Evolutionary conservation across 805 yeast species (phyloP), one percentile per base, ranked within the genome.

Genomic region (Hanseniaspora mollemarum): DNA sequence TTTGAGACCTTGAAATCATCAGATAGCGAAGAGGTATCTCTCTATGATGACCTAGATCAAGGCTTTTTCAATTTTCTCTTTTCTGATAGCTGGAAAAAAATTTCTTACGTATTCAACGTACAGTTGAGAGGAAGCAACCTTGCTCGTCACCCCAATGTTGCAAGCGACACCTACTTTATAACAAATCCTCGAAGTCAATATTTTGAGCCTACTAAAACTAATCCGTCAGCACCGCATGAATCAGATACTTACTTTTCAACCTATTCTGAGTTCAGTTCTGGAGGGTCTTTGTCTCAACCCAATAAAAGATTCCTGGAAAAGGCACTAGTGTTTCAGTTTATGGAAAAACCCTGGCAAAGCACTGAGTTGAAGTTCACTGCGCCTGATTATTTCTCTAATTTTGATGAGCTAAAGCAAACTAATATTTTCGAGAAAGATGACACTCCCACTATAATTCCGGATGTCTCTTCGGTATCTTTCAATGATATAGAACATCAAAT

Each of bases 11-110:
- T 48, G 29, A 32, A 29, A 28, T 22, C 18, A 10, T 15, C 37
- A 13, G 18, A 48, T 1, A 31, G 31, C 18, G 41, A 48, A 4
- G 22, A 25, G 8, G 51, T 48, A 12, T 58, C 58, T 13, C 68
- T 78, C 1, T 84, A 86, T 58, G 96, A 87, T 65, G 95, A 95
- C 38, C 90, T 94, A 2, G 96, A 87, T 65, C 96, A 87, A 64
- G 96, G 96, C 12, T 70, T 87, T 33, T 69, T 87, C 55, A 87
- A 87, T 64, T 84, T 25, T 40, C 29, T 9, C 18, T 49, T 42
- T 22, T n/a, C 52, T 3, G 53, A 58, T 28, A 51, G 58, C 13
- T 88, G 96, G 96, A 64, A 71, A 29, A 72, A 77, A 43, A 66
- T 92, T 43, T 88, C 96, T 1, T 90, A 88, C 58, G 58, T 77